phyloP scores from a whole-genome alignment of 805 yeast species.

The Saccharomyces eubayanus region DNA sequence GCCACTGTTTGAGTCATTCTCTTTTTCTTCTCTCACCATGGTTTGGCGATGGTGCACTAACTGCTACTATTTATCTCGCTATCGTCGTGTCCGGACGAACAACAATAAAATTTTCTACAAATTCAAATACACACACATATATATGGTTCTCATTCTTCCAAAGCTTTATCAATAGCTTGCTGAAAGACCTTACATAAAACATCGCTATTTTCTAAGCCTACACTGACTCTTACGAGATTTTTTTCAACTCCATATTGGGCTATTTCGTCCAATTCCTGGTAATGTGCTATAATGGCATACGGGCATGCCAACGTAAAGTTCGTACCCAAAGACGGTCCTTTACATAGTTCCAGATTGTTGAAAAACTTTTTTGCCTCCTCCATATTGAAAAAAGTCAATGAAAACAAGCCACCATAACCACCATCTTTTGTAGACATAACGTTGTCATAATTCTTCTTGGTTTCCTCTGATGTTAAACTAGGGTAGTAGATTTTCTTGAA shows the following conservation, averaged over 20 bases:
- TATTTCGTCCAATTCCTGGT: slow-evolving; percentile 68
- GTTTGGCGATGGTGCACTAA: background rate
- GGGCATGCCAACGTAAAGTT: slow-evolving; percentile 80
- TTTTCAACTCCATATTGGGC: slow-evolving; percentile 77
- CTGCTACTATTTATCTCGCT: slow-evolving; percentile 7
- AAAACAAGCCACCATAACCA: slow-evolving; percentile 84
- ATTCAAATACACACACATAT: background rate
- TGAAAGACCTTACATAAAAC: slow-evolving; percentile 45
- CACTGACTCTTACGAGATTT: slow-evolving; percentile 67
- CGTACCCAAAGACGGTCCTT: slow-evolving; percentile 89
- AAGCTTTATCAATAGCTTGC: slow-evolving; percentile 40
- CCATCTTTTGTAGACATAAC: slow-evolving; percentile 54
- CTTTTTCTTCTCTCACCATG: background rate
- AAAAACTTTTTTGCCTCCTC: slow-evolving; percentile 65
- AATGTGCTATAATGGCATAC: slow-evolving; percentile 80
- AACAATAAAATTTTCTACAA: slow-evolving; percentile 3
- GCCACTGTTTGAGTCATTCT: background rate
- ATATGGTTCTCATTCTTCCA: background rate
- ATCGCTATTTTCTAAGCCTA: slow-evolving; percentile 71
- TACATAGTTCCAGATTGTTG: slow-evolving; percentile 41
- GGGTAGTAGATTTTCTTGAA: slow-evolving; percentile 72
- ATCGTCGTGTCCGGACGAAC: background rate
- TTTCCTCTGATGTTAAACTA: slow-evolving; percentile 35
- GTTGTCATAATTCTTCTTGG: slow-evolving; percentile 60
- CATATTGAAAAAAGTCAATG: slow-evolving; percentile 59